Percentiles rank a stretch among this genome's conserved stretches.
Evolutionary conservation across 805 yeast species (phyloP).

Genomic region (Candida ipomoeae): DNA sequence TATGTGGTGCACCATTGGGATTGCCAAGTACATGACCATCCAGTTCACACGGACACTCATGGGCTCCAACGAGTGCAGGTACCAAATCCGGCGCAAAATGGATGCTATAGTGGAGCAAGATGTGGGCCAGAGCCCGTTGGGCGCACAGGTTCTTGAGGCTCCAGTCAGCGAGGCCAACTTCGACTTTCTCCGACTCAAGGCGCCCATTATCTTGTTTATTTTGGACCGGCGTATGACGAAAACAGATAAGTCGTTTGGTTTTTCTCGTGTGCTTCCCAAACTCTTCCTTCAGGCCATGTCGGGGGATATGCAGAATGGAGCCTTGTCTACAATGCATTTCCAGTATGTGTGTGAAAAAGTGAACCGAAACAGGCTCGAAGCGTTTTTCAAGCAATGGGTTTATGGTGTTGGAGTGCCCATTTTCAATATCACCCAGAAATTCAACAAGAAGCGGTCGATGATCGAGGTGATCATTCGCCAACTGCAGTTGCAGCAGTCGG

Average conservation of each 20-base stretch:
- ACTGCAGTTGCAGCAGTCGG: constrained; percentile 65
- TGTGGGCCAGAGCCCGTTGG: constrained; percentile 77
- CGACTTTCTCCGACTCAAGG: constrained; percentile 67
- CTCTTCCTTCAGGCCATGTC: constrained; percentile 92
- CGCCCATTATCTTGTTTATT: constrained; percentile 81
- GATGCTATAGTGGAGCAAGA: constrained; percentile 71
- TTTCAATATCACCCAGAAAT: constrained; percentile 83
- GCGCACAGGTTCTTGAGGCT: constrained; percentile 57
- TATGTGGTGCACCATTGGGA: constrained; percentile 85
- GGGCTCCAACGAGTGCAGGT: constrained; percentile 82
- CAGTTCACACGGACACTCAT: constrained; percentile 65
- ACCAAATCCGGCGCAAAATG: constrained; percentile 57
- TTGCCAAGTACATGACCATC: constrained; percentile 76
- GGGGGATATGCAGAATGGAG: constrained; percentile 78
- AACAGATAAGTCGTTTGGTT: constrained; percentile 90
- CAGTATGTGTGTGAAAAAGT: constrained; percentile 94
- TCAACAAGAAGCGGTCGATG: constrained; percentile 89
- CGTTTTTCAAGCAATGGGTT: constrained; percentile 92
- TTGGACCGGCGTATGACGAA: constrained; percentile 92
- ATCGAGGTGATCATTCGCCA: constrained; percentile 94
- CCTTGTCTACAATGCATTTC: constrained; percentile 77
- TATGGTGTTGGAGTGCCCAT: constrained; percentile 84
- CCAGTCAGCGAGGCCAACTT: constrained; percentile 64
- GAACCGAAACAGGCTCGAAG: constrained; percentile 75
- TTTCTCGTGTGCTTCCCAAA: constrained; percentile 87